Conservation (phyloP, 192 early-diverging fungal species). For the Ambispora gerdemannii region DNA sequence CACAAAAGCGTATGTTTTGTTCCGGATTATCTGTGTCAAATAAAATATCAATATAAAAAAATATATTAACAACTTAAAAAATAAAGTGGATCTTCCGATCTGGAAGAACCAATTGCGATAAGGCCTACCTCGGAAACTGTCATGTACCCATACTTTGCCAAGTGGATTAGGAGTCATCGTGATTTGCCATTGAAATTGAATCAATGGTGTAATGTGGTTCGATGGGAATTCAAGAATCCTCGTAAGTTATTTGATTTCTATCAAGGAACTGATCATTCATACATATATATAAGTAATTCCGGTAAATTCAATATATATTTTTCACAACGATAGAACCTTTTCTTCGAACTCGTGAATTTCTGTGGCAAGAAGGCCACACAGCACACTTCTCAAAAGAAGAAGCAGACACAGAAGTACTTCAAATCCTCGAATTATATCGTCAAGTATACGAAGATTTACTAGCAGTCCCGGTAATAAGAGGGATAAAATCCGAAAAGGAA, state of each 20-base stretch:
- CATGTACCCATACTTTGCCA: constrained; percentile 99
- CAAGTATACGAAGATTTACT: constrained; percentile 96
- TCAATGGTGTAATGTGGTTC: constrained; percentile 99
- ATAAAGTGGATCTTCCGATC: constrained; percentile 72
- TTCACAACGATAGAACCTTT: constrained; percentile 73
- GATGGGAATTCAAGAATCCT: constrained; percentile 99
- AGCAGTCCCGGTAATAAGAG: constrained; percentile 95
- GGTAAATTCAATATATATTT: constrained; percentile 1
- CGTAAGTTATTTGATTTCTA: constrained; percentile 48
- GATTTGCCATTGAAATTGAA: constrained; percentile 95
- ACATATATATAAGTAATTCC: too few relatives aligned
- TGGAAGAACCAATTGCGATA: constrained; percentile 96
- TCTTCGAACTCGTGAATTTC: constrained; percentile 97
- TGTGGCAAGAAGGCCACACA: constrained; percentile 99
- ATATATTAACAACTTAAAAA: too few relatives aligned
- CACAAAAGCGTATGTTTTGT: constrained; percentile 71
- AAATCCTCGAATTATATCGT: constrained; percentile 93
- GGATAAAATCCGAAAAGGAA: constrained; percentile 98
- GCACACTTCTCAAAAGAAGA: constrained; percentile 89
- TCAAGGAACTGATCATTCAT: background rate
- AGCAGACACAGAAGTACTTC: constrained; percentile 79
- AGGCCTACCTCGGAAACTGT: constrained; percentile 99
- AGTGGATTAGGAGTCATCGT: constrained; percentile 96
- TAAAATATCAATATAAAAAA: too few relatives aligned
- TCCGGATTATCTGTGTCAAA: too few relatives aligned